phyloP scores from a whole-genome alignment of 2,329 filamentous ascomycete species.

The Xylaria sp. region DNA sequence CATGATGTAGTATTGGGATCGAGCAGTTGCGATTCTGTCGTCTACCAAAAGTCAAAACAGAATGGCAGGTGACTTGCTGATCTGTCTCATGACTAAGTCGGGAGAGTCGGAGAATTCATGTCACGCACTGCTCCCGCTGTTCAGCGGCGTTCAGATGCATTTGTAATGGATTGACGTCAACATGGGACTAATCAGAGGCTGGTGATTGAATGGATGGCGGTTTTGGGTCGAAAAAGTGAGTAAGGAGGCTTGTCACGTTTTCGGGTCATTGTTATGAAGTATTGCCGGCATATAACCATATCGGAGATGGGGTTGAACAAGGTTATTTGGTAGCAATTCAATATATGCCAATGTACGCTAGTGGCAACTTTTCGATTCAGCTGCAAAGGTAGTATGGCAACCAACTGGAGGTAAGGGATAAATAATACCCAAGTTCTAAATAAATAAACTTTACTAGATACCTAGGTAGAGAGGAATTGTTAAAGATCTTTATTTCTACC shows the following conservation, averaged over 20 bases:
- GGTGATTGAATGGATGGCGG: not conserved
- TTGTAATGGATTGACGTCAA: not conserved
- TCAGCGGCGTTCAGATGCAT: not conserved
- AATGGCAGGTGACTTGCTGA: constrained; percentile 19
- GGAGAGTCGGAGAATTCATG: not conserved
- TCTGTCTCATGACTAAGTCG: constrained; percentile 19
- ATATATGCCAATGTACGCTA: not conserved
- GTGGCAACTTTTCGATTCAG: not conserved
- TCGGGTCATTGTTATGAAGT: no score
- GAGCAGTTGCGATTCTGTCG: not conserved
- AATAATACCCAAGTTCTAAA: not conserved
- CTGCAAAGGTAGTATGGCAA: not conserved
- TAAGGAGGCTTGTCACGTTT: not conserved
- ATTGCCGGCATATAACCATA: not conserved
- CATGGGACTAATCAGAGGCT: not conserved
- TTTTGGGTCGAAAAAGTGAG: not conserved
- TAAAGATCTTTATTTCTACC: no score
- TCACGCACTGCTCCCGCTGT: not conserved
- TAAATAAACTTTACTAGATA: not conserved
- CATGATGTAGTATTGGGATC: not conserved
- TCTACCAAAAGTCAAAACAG: not conserved
- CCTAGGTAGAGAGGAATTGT: not conserved
- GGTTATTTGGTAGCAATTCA: not conserved
- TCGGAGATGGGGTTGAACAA: not conserved
- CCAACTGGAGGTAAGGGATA: not conserved